These are phyloP conservation scores for Scedosporium apiospermum DNA, from an alignment of 2,329 filamentous ascomycete genomes.

Conservation along the genomic window DNA sequence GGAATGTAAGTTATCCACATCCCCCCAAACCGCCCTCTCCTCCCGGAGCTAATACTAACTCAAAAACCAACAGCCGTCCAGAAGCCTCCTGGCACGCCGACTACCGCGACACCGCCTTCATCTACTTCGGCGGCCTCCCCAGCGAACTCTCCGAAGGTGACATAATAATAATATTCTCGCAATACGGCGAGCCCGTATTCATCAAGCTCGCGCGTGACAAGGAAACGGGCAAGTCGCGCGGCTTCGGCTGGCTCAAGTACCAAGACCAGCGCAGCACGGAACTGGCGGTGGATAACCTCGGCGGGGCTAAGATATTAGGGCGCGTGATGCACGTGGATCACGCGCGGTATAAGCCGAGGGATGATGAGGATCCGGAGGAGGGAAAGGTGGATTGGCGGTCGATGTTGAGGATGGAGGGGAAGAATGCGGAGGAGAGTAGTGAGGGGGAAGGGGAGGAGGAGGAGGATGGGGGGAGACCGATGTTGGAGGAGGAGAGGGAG, in stretches of 20 bases:
- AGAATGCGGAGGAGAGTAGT: constrained; percentile 21
- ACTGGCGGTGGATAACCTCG: constrained; percentile 90
- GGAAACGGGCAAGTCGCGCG: constrained; percentile 88
- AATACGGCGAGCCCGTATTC: constrained; percentile 91
- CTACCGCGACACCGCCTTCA: constrained; percentile 92
- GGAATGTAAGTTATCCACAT: constrained; percentile 50
- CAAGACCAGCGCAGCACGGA: constrained; percentile 96
- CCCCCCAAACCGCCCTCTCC: neutral
- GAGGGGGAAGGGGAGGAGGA: constrained; percentile 37
- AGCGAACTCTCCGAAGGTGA: constrained; percentile 94
- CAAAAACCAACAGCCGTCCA: constrained; percentile 51
- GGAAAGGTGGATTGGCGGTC: constrained; percentile 50
- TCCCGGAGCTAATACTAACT: constrained; percentile 14
- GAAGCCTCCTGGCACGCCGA: constrained; percentile 95
- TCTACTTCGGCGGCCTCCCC: constrained; percentile 91
- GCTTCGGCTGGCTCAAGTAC: constrained; percentile 95
- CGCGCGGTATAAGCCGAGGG: constrained; percentile 78
- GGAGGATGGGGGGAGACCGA: constrained; percentile 41
- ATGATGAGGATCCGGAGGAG: constrained; percentile 61
- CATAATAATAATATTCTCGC: constrained; percentile 90
- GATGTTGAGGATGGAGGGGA: constrained; percentile 43
- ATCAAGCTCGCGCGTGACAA: constrained; percentile 89
- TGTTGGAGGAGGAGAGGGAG: constrained; percentile 75
- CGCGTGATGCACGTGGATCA: constrained; percentile 83
- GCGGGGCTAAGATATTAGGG: constrained; percentile 74